Conservation (phyloP, 768 basidiomycete species). For the Clitopilus hobsonii region DNA sequence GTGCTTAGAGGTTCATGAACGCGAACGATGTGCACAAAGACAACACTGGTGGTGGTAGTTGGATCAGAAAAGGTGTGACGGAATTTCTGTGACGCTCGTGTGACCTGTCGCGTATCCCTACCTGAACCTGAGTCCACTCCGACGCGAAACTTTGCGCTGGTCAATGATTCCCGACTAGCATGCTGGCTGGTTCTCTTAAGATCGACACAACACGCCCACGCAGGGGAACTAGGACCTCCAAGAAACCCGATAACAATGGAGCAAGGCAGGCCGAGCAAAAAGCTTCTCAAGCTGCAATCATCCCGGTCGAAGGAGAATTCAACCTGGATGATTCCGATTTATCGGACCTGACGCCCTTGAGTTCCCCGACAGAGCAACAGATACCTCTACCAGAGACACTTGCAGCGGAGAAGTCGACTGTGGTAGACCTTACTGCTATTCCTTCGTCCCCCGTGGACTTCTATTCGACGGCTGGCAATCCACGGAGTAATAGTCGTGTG, state of each 20-base stretch:
- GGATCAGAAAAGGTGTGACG: background rate
- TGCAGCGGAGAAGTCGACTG: too few relatives aligned
- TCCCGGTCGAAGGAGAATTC: background rate
- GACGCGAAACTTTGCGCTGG: background rate
- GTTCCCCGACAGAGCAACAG: constrained; percentile 11
- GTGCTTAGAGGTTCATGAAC: too few relatives aligned
- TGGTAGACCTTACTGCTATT: too few relatives aligned
- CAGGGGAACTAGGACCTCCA: background rate
- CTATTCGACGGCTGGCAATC: too few relatives aligned
- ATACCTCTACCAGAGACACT: background rate
- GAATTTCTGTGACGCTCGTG: background rate
- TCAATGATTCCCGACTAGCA: constrained; percentile 2
- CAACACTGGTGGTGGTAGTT: background rate
- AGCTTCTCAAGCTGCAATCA: constrained; percentile 1
- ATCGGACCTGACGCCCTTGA: constrained; percentile 13
- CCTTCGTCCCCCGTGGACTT: too few relatives aligned
- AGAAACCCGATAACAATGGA: constrained; percentile 3
- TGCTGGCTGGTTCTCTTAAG: background rate
- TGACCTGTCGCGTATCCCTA: background rate
- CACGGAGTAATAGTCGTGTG: background rate
- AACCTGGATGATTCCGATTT: constrained; percentile 3
- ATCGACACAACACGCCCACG: background rate
- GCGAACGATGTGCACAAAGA: too few relatives aligned
- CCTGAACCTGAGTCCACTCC: background rate
- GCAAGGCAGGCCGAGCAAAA: background rate